phyloP scores from a whole-genome alignment of 768 basidiomycete genomes.

The Nidularia pulvinata region DNA sequence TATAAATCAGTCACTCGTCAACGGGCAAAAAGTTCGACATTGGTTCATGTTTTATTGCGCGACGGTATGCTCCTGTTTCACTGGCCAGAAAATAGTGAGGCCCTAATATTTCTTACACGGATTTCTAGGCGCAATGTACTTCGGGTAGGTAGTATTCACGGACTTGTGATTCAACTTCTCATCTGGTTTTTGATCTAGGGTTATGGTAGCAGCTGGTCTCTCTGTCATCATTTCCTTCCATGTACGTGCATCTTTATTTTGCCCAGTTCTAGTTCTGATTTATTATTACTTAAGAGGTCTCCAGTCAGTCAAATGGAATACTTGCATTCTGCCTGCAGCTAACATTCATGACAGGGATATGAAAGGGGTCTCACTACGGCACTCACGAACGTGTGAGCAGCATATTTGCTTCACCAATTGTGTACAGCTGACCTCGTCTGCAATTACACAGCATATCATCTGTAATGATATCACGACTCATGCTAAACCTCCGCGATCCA shows the following conservation, averaged over 20 bases:
- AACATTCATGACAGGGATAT: slow-evolving; percentile 6
- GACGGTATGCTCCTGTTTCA: slow-evolving; percentile 30
- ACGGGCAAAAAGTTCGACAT: slow-evolving; percentile 11
- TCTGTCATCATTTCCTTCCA: slow-evolving; percentile 17
- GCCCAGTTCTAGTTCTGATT: not conserved
- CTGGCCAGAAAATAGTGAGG: too few relatives aligned
- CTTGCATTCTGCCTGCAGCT: not conserved
- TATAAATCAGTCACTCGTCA: slow-evolving; percentile 26
- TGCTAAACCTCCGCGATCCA: slow-evolving; percentile 28
- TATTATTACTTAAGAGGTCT: not conserved
- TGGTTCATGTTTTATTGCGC: slow-evolving; percentile 33
- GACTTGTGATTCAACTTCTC: not conserved
- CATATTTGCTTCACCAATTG: too few relatives aligned
- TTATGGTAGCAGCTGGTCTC: slow-evolving; percentile 14
- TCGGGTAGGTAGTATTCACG: slow-evolving; percentile 23
- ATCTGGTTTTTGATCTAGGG: slow-evolving; percentile 9
- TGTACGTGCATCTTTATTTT: slow-evolving; percentile 7
- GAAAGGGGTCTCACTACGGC: slow-evolving; percentile 17
- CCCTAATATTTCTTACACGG: not conserved
- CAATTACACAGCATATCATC: slow-evolving; percentile 20
- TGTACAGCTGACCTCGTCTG: not conserved
- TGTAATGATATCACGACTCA: slow-evolving; percentile 25
- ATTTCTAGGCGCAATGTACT: slow-evolving; percentile 33
- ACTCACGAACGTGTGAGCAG: slow-evolving; percentile 12
- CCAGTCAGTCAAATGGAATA: not conserved